Evolutionary conservation across 2,329 filamentous ascomycete genomes (phyloP).

Genomic region (Fonsecaea monophora): DNA sequence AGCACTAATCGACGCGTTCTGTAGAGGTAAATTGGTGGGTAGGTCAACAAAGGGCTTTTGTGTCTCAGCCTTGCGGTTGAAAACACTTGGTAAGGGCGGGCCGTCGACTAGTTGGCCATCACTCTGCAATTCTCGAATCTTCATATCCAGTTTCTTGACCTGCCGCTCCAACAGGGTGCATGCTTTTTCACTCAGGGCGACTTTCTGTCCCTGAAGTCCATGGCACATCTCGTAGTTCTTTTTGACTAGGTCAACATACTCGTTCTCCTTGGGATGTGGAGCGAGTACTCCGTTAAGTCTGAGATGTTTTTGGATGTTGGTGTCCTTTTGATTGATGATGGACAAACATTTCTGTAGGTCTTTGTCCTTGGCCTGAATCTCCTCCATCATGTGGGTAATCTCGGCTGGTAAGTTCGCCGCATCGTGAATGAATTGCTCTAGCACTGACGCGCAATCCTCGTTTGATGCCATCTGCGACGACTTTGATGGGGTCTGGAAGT

Average conservation of each 20-base stretch:
- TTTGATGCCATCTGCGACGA: constrained; percentile 52
- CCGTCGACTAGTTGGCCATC: constrained; percentile 67
- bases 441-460: constrained; percentile 68
- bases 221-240: constrained; percentile 65
- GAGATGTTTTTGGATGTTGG: constrained; percentile 69
- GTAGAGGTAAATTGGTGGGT: constrained; percentile 58
- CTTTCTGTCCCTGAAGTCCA: constrained; percentile 67
- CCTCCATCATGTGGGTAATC: constrained; percentile 70
- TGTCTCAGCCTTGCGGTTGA: constrained; percentile 56
- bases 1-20: constrained; percentile 63
- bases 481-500: neutral
- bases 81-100: constrained; percentile 64
- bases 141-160: constrained; percentile 67
- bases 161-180: constrained; percentile 67
- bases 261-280: constrained; percentile 68
- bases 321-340: constrained; percentile 65
- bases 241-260: constrained; percentile 63
- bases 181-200: constrained; percentile 66
- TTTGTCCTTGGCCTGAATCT: constrained; percentile 70
- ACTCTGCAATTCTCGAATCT: constrained; percentile 64
- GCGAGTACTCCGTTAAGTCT: constrained; percentile 67
- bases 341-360: constrained; percentile 63
- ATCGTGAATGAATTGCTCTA: constrained; percentile 72
- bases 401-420: constrained; percentile 68
- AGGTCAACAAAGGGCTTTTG: constrained; percentile 60